Evolutionary conservation across 345 rosid species (phyloP).

Genomic region (Linum trigynum): DNA sequence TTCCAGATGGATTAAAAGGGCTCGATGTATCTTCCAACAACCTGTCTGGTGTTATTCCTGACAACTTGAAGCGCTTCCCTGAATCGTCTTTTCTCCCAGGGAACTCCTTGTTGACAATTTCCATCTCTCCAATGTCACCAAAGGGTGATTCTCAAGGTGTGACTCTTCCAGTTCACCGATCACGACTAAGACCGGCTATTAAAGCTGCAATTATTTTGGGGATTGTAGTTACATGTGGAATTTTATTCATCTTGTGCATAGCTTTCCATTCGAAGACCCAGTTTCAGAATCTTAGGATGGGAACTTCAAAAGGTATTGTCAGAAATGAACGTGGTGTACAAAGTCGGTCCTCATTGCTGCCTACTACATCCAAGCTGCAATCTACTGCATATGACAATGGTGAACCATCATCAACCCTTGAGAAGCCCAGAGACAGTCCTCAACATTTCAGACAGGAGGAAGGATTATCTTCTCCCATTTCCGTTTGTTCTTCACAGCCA

Average conservation of each 20-base stretch:
- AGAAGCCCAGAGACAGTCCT: slow-evolving; percentile 23
- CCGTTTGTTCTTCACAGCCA: slow-evolving; percentile 42
- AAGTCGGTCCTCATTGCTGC: slow-evolving; percentile 33
- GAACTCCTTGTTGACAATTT: slow-evolving; percentile 46
- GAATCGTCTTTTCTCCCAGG: slow-evolving; percentile 85
- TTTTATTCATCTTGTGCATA: slow-evolving; percentile 37
- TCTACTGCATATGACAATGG: slow-evolving; percentile 25
- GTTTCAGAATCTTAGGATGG: slow-evolving; percentile 21
- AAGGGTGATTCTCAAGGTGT: slow-evolving; percentile 26
- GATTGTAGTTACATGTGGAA: slow-evolving; percentile 37
- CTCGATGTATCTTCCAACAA: slow-evolving; percentile 62
- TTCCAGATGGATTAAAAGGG: slow-evolving; percentile 49
- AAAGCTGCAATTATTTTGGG: slow-evolving; percentile 51
- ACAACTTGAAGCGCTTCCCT: slow-evolving; percentile 55
- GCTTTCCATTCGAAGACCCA: slow-evolving; percentile 27
- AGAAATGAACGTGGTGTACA: slow-evolving; percentile 21
- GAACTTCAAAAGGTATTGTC: slow-evolving; percentile 22
- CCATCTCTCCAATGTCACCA: slow-evolving; percentile 30
- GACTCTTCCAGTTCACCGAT: slow-evolving; percentile 19
- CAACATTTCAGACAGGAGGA: slow-evolving; percentile 30
- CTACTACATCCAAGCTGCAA: slow-evolving; percentile 19
- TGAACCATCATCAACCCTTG: slow-evolving; percentile 27
- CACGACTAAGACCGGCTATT: slow-evolving; percentile 33
- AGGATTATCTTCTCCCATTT: slow-evolving; percentile 40
- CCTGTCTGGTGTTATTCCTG: slow-evolving; percentile 68